Percentiles rank a stretch among this genome's conserved stretches.
phyloP scores from a whole-genome alignment of 208 protist genomes.

The Leishmania lainsoni region DNA sequence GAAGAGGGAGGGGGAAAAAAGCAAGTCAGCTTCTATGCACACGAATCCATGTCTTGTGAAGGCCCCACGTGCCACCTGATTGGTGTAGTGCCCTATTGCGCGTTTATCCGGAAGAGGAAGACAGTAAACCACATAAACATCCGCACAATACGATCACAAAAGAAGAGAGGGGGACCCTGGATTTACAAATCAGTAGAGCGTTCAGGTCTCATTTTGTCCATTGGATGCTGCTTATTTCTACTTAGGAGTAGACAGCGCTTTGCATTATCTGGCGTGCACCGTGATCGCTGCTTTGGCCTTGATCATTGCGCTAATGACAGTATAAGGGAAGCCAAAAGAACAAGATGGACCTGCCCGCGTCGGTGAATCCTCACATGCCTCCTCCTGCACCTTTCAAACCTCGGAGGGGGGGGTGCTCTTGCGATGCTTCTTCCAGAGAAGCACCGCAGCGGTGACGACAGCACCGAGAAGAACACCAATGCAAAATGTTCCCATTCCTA shows the following conservation, averaged over 20 bases:
- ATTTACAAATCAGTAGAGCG: not conserved
- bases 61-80: not conserved
- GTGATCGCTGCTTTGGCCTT: not conserved
- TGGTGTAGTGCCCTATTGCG: not conserved
- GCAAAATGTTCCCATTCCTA: slow-evolving; percentile 15
- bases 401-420: not conserved
- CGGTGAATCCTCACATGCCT: not conserved
- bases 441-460: slow-evolving; percentile 10
- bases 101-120: not conserved
- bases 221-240: not conserved
- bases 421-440: slow-evolving; percentile 4
- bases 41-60: not conserved
- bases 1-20: not conserved
- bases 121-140: not conserved
- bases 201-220: not conserved
- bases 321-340: not conserved
- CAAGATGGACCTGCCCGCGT: not conserved
- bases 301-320: not conserved
- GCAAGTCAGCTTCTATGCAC: not conserved
- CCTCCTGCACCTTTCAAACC: not conserved
- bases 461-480: slow-evolving; percentile 10
- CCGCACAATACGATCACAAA: not conserved
- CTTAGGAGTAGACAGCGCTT: not conserved
- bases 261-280: too few species aligned
- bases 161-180: not conserved